Base-by-base conservation (phyloP, 805 yeast species). In the Lipomyces kockii region DNA sequence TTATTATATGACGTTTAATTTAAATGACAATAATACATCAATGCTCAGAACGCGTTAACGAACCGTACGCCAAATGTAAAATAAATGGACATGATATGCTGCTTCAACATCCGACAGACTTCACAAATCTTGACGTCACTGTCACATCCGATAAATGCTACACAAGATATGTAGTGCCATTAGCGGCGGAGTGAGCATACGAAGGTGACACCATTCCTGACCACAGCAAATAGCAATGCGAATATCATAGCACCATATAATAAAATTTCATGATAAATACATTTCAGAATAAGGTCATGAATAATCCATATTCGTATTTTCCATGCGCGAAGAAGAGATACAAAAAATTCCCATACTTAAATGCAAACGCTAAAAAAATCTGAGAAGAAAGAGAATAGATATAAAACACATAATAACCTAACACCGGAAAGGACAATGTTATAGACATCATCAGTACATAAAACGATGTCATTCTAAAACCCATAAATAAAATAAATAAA, bases 181-280 rank as follows among this genome's bases (percentile, higher is more conserved):
- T 37, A 4, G 1, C 17, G 17, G 43, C 43, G 17, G 43, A 12
- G 32, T 9, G 43, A 37, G 14, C 43, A 37, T 14, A 37, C 17
- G 6, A 37, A 17, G 14, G 3, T 43, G 9, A 6, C 22, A 17
- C 27, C 27, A n/a, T n/a, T n/a, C 27, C 27, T n/a, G 20, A 39
- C n/a, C 49, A 17, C 22, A 14, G 49, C n/a, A 14, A 43, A n/a
- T 43, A n/a, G 49, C 49, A 43, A 43, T 43, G 20, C 9, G 22
- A 43, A 17, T 43, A 43, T 17, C 20, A 43, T 17, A 43, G 8
- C 49, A 43, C 12, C 20, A 43, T 43, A n/a, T 43, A n/a, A 43
- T 43, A 43, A 43, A 43, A n/a, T 43, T 43, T 43, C 49, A 43
- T 43, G 49, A n/a, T 43, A 43, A n/a, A n/a, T 43, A 43, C 49